Base-by-base conservation (phyloP, 2,329 filamentous ascomycete genomes). In the Aspergillus sp. region DNA sequence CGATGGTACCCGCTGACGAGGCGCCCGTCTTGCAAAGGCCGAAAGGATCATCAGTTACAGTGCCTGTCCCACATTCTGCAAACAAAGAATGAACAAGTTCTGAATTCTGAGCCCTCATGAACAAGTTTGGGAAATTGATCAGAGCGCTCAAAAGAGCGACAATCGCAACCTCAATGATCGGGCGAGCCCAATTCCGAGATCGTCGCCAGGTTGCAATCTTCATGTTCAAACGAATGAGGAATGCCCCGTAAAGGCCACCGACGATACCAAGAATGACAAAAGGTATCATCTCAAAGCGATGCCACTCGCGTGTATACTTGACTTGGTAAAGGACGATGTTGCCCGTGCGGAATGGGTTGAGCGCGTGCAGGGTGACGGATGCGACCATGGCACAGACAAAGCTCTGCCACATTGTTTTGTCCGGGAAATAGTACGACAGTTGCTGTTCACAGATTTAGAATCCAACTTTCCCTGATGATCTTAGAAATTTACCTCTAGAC, bases 341-440 rank as follows among this genome's bases (percentile, higher is more conserved):
- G 57, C 94, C 95, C 1, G 93, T 96, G 56, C 95, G 87, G 74
- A 98, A 97, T 4, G 95, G 95, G 73, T 99, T 95, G 63, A 96
- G 86, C 5, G 91, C 91, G 75, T 98, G 94, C 4, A 99, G 82
- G 13, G 92, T 92, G 39, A 98, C 91, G 17, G 95, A 94, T 15
- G 93, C 95, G n/a, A 96, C 91, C 93, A 98, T 98, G 73, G 95
- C 95, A 70, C 95, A 98, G 42, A 99, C 95, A 72, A 99, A 99
- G 70, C 92, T 96, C 75, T 97, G 95, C 95, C 95, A 99, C 95
- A 99, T 98, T 8, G 95, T 98, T 77, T 98, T 98, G 78, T 98
- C 94, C 0, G 95, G 94, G 68, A 98, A 98, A 76, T 97, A 98
- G 75, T 97, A 98, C 0, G 92, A 96, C 2, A 98, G 82, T 84